Percentiles rank a stretch among this genome's conserved stretches.
These are phyloP conservation scores for Beauveria varroae DNA, from an alignment of 2,329 filamentous ascomycete species.

Conservation along the genomic window DNA sequence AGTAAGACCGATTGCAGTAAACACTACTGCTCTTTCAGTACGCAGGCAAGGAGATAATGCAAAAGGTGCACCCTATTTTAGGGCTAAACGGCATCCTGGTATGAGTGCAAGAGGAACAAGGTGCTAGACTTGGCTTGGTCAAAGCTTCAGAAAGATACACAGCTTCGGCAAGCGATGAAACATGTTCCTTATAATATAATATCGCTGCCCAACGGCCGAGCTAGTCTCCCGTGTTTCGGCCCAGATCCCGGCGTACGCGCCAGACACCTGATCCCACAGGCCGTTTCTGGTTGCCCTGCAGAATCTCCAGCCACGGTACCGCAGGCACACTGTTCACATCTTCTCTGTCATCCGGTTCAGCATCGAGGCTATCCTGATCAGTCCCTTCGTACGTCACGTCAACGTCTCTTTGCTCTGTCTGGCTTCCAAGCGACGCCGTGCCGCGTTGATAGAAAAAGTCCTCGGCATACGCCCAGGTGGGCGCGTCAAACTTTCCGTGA, in stretches of 20 bases:
- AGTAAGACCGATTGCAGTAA: too few relatives aligned
- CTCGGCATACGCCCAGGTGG: conserved; percentile 64
- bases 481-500: conserved; percentile 60
- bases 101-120: too few relatives aligned
- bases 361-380: conserved; percentile 20
- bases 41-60: too few relatives aligned
- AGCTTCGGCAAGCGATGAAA: background rate
- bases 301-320: conserved; percentile 52
- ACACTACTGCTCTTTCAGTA: too few relatives aligned
- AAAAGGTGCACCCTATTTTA: too few relatives aligned
- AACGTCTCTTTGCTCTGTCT: conserved; percentile 8
- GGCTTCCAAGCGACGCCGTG: conserved; percentile 6
- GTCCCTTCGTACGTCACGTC: conserved; percentile 22
- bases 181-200: background rate
- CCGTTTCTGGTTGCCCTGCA: conserved; percentile 47
- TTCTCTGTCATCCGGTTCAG: conserved; percentile 19
- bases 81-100: too few relatives aligned
- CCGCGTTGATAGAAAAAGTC: conserved; percentile 40
- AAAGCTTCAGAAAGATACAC: background rate
- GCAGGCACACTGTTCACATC: conserved; percentile 20
- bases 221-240: conserved; percentile 28
- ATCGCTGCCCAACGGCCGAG: background rate
- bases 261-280: conserved; percentile 53
- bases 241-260: conserved; percentile 57
- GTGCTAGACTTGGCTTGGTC: too few relatives aligned